A percentile compares a stretch with the other conserved stretches of the same genome.
Evolutionary conservation across 345 rosid genomes (phyloP).

Genomic region (Gossypium rotundifolium): DNA sequence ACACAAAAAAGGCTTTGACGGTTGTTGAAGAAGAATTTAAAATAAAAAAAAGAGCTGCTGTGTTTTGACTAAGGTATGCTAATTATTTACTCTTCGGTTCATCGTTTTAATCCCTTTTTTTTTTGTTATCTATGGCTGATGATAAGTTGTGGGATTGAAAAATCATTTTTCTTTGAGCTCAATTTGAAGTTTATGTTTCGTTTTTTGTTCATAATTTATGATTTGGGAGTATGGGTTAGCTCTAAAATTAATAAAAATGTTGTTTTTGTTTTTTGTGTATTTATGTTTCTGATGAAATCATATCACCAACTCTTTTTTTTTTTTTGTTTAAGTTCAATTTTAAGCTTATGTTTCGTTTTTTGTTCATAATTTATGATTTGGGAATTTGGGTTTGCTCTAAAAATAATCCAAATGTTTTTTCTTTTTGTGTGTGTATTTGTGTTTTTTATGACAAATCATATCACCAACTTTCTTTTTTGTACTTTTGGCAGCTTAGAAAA

Average conservation of each 20-base stretch:
- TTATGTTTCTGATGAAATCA: not conserved
- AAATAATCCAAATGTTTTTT: not conserved
- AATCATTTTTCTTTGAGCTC: not conserved
- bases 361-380: slow-evolving; percentile 6
- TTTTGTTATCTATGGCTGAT: not conserved
- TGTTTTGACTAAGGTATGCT: slow-evolving; percentile 9
- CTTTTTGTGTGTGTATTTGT: not conserved
- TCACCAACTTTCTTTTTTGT: not conserved
- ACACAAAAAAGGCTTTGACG: not conserved
- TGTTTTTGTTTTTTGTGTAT: not conserved
- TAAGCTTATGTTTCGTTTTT: not conserved
- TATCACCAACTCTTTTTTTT: not conserved
- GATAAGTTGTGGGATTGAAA: not conserved
- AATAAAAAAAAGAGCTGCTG: not conserved
- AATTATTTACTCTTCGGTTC: not conserved
- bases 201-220: not conserved
- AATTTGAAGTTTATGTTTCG: not conserved
- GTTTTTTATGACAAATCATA: not conserved
- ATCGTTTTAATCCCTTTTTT: not conserved
- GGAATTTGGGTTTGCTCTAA: not conserved
- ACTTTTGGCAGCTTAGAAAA: not conserved
- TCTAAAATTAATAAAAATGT: not conserved
- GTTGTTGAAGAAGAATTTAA: not conserved
- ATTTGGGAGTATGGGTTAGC: not conserved
- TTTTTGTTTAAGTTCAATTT: not conserved